Evolutionary conservation across 2,329 filamentous ascomycete genomes (phyloP), one percentile per base, ranked within the genome.

Genomic region (Stemphylium beticola): DNA sequence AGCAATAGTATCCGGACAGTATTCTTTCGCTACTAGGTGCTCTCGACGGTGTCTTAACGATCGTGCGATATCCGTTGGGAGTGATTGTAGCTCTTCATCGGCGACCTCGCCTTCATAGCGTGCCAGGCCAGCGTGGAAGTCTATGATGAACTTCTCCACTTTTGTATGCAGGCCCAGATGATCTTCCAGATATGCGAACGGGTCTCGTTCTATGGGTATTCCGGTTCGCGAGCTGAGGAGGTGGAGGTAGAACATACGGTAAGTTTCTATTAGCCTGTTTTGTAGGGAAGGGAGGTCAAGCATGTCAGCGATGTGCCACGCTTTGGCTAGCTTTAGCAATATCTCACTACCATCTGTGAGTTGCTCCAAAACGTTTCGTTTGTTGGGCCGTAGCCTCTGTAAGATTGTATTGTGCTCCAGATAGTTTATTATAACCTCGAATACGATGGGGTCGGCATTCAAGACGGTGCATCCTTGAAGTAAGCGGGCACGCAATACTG

Each of bases 81-180:
- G 10, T 24, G 36, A 11, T 4, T 39, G 14, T 14, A 50, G 41
- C 12, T 45, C 42, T 12, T 58, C 41, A 6, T 20, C 18, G 4
- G 24, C 39, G 33, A 56, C 46, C 0, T 34, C n/a, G 20, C 37
- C 38, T 24, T 34, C 38, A 26, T 49, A 38, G 2, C 51, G 48
- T 24, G 42, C 39, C 9, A 64, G 33, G 7, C 61, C 58, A 17
- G 55, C 56, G 20, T 55, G 49, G 29, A 61, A 61, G 18, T 61
- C 53, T n/a, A 60, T 51, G 4, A 64, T 17, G 18, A 61, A 64
- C 41, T 59, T 61, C 41, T 61, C 61, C 2, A 54, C 53, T 26
- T 41, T 51, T 3, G 55, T 60, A 24, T 60, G 52, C 6, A 49
- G 45, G 18, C 56, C 56, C 9, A 61, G n/a, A 17, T 57, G 36